Conservation (phyloP, 495 filamentous ascomycete genomes). For the Immersiella caudata region DNA sequence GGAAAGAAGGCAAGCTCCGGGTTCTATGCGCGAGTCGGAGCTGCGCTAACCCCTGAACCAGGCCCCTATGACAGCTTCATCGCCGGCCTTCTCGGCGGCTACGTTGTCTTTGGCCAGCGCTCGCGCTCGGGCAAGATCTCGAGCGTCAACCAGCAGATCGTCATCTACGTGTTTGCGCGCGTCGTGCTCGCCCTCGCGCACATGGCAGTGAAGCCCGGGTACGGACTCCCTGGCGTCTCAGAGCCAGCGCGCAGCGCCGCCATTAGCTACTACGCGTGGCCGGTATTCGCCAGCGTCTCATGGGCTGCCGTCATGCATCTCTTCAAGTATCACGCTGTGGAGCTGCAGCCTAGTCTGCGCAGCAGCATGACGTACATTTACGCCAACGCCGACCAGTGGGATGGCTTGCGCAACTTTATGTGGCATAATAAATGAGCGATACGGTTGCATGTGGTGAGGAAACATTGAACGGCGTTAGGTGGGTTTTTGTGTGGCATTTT, state of each 20-base stretch:
- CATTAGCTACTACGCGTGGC: conserved; percentile 77
- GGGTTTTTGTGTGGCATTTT: conserved; percentile 3
- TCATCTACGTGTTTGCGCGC: conserved; percentile 95
- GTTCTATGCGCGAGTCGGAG: not conserved
- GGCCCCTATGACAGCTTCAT: conserved; percentile 82
- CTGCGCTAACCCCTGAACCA: conserved; percentile 17
- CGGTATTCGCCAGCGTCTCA: conserved; percentile 81
- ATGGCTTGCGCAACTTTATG: conserved; percentile 74
- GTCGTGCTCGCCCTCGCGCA: conserved; percentile 83
- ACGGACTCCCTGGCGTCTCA: conserved; percentile 50
- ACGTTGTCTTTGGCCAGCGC: conserved; percentile 83
- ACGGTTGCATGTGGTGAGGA: not conserved
- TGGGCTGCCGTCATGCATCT: conserved; percentile 97
- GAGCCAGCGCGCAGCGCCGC: conserved; percentile 39
- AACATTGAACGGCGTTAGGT: conserved; percentile 20
- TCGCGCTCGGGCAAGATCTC: conserved; percentile 64
- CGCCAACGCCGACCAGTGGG: conserved; percentile 80
- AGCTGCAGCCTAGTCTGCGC: conserved; percentile 83
- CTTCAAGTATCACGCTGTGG: conserved; percentile 88
- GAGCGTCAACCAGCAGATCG: conserved; percentile 94
- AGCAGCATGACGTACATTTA: conserved; percentile 99
- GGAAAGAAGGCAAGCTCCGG: conserved; percentile 52
- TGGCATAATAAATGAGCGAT: conserved; percentile 79
- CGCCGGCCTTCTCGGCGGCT: conserved; percentile 89
- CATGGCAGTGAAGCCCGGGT: conserved; percentile 69